Percentiles rank a stretch among this genome's conserved stretches.
phyloP scores from a whole-genome alignment of 495 filamentous ascomycete genomes.

The Chaetomium cochliodes region DNA sequence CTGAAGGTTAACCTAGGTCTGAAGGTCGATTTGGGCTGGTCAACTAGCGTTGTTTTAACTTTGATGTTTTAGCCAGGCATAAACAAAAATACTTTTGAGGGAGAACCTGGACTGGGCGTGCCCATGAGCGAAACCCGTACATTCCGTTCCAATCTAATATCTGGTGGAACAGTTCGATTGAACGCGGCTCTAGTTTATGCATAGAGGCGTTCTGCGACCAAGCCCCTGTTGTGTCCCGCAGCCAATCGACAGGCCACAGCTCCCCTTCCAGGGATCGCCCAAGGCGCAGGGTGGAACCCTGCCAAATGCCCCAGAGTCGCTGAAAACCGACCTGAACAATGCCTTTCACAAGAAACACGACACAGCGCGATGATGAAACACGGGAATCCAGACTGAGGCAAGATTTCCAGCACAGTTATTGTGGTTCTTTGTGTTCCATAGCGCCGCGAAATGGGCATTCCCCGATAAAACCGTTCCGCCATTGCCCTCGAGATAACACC shows the following conservation, averaged over 20 bases:
- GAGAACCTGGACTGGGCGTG: too few species aligned
- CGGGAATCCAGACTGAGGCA: constrained; percentile 22
- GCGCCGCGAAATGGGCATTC: constrained; percentile 5
- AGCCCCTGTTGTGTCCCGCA: constrained; percentile 12
- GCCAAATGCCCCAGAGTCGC: constrained; percentile 1
- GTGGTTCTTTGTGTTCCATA: background rate
- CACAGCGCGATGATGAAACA: constrained; percentile 31
- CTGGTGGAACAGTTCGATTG: background rate
- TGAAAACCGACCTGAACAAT: constrained; percentile 27
- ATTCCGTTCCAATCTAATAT: background rate
- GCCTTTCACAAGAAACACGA: constrained; percentile 25
- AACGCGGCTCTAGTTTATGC: constrained; percentile 24
- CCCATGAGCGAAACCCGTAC: too few species aligned
- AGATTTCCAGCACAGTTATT: constrained; percentile 7
- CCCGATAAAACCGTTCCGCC: background rate
- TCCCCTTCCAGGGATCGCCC: constrained; percentile 23
- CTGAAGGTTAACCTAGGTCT: too few species aligned
- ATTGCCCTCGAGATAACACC: background rate
- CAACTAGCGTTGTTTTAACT: too few species aligned
- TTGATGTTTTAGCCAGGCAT: too few species aligned
- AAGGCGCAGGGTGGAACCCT: background rate
- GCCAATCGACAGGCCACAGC: constrained; percentile 26
- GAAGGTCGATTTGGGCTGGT: too few species aligned
- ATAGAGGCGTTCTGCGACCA: constrained; percentile 4
- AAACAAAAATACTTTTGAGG: too few species aligned